Base-by-base conservation (phyloP, 2,329 filamentous ascomycete genomes). In the Dryadomyces quercivorus region DNA sequence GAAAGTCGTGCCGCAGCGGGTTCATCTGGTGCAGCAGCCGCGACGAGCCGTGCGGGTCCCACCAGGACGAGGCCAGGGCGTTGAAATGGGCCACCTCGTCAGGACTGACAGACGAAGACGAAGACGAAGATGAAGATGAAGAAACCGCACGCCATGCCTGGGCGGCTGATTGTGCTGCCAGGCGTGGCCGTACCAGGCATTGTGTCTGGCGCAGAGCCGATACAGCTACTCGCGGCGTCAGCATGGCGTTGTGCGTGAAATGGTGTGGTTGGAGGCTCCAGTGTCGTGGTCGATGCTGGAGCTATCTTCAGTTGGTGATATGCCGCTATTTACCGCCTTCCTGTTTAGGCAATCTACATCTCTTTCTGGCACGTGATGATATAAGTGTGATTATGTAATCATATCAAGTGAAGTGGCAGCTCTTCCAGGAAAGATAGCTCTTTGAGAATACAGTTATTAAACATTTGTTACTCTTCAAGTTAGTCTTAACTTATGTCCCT, bases 1-100 rank as follows among this genome's bases (percentile, higher is more conserved):
- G 93, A 71, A 97, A 97, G 70, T 90, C 84, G 72, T 97, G 91
- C 38, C 93, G 90, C 48, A 95, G 81, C 1, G 93, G 93, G 72
- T 98, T 97, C 92, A 98, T 97, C 61, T 95, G 84, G 70, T 98
- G 93, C 2, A 98, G 82, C 56, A 96, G 82, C 43, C 92, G 83
- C 4, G 90, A 96, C 7, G 92, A 85, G 52, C 93, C 93, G 65
- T 95, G 84, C 1, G 92, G 88, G 70, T 97, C 91, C 93, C 93
- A 98, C 93, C 93, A 98, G 63, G 85, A 85, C 60, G 87, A 88
- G 60, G 93, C 93, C 64, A 98, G 88, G 59, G 83, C 82, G 65
- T 90, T 90, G 79, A 98, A 98, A 74, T 98, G 93, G 18, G 86
- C 87, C 60, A 98, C 82, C 73, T 98, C 92, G 61, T 85, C 81